Percentiles rank a stretch among this genome's conserved stretches.
These are phyloP conservation scores for Hippophae gyantsensis DNA, from an alignment of 306 rosid species.

Conservation along the genomic window DNA sequence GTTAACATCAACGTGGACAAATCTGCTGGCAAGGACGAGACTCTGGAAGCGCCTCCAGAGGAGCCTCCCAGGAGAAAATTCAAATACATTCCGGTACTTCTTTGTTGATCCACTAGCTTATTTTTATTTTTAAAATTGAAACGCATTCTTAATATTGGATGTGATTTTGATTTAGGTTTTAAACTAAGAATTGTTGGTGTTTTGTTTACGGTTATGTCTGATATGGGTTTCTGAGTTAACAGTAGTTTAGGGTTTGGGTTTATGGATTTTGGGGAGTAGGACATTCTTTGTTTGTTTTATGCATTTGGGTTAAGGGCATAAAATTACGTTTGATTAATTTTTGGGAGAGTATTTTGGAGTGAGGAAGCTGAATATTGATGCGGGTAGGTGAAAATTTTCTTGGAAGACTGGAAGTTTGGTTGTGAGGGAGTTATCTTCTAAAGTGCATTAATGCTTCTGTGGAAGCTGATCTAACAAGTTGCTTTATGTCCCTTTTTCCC, in stretches of 20 bases:
- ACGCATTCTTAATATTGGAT: neutral
- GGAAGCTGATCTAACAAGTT: too few species aligned
- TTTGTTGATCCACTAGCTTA: neutral
- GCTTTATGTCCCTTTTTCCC: too few species aligned
- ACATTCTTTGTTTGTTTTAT: too few species aligned
- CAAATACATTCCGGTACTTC: conserved; percentile 86
- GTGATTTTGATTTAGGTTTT: conserved; percentile 1
- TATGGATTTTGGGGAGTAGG: too few species aligned
- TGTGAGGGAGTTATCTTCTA: too few species aligned
- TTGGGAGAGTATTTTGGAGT: too few species aligned
- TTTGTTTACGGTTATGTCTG: neutral
- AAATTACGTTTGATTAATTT: too few species aligned
- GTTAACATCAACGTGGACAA: conserved; percentile 16
- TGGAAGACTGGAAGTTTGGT: too few species aligned
- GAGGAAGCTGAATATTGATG: too few species aligned
- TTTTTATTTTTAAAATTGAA: neutral
- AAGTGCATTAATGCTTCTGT: too few species aligned
- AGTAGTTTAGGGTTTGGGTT: neutral
- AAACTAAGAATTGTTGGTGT: neutral
- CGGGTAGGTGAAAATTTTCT: too few species aligned
- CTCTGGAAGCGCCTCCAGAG: conserved; percentile 17
- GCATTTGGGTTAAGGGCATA: too few species aligned
- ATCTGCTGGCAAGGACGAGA: conserved; percentile 11
- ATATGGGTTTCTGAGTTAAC: conserved; percentile 4
- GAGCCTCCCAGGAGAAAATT: conserved; percentile 84